Conservation (phyloP, 2,329 filamentous ascomycete genomes). For the Verticillium dahliae region DNA sequence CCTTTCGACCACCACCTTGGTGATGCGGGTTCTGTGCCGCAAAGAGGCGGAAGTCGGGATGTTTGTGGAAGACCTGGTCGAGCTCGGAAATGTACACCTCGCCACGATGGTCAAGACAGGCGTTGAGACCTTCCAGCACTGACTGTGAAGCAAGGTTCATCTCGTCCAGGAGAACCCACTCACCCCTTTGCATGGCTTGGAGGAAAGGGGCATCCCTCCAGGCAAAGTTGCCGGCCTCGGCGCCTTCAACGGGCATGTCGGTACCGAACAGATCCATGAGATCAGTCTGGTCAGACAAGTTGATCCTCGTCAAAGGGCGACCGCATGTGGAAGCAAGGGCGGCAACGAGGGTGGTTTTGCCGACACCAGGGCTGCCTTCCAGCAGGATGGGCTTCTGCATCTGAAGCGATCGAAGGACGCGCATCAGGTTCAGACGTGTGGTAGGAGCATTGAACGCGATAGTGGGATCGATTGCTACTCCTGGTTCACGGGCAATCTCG, state of each 20-base stretch:
- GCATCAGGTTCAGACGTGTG: slow-evolving; percentile 82
- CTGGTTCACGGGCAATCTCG: slow-evolving; percentile 47
- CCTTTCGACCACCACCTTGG: slow-evolving; percentile 92
- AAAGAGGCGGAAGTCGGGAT: slow-evolving; percentile 88
- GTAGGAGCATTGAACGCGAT: slow-evolving; percentile 87
- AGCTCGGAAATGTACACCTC: slow-evolving; percentile 94
- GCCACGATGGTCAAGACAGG: slow-evolving; percentile 91
- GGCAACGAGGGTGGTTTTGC: slow-evolving; percentile 89
- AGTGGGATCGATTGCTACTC: slow-evolving; percentile 44
- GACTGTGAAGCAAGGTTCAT: slow-evolving; percentile 99
- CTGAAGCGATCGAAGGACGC: slow-evolving; percentile 82
- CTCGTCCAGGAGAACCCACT: slow-evolving; percentile 95
- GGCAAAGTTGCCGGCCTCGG: slow-evolving; percentile 80
- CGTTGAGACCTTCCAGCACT: slow-evolving; percentile 91
- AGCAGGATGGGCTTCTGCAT: slow-evolving; percentile 86
- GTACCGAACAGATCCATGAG: slow-evolving; percentile 96
- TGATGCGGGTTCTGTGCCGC: slow-evolving; percentile 97
- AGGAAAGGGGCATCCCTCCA: slow-evolving; percentile 96
- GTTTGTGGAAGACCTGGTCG: slow-evolving; percentile 86
- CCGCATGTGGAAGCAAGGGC: slow-evolving; percentile 77
- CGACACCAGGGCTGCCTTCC: slow-evolving; percentile 95
- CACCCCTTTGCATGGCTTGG: slow-evolving; percentile 90
- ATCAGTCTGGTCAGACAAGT: slow-evolving; percentile 95
- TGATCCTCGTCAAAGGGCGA: slow-evolving; percentile 83
- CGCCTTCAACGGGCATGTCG: slow-evolving; percentile 92